Percentiles rank a stretch among this genome's conserved stretches.
These are phyloP conservation scores for Urtica urens DNA, from an alignment of 306 rosid genomes.

Conservation along the genomic window DNA sequence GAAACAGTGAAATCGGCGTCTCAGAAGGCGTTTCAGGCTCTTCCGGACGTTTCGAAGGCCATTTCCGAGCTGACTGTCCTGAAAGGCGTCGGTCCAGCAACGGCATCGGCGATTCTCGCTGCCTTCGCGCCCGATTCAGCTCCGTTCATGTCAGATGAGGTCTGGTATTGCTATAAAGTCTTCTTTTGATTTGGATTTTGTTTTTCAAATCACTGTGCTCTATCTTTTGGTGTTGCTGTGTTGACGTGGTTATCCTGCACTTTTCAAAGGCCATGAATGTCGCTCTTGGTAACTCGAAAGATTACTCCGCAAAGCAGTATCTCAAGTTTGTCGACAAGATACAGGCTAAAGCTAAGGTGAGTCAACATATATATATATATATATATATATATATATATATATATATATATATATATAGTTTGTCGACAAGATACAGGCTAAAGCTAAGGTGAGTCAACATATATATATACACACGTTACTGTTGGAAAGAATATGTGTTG, in stretches of 20 bases:
- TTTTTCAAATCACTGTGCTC: neutral
- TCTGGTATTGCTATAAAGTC: conserved; percentile 1
- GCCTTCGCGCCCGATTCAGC: conserved; percentile 58
- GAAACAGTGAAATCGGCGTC: conserved; percentile 43
- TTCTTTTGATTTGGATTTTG: neutral
- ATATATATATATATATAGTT: conserved; percentile 53
- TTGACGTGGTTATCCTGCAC: neutral
- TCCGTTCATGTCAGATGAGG: conserved; percentile 97
- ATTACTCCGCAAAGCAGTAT: conserved; percentile 79
- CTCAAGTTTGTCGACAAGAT: conserved; percentile 40
- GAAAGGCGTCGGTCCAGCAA: conserved; percentile 87
- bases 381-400: no score
- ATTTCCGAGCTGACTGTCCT: conserved; percentile 55
- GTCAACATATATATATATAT: no score
- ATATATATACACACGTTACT: no score
- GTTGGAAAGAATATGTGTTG: no score
- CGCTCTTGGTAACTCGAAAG: conserved; percentile 67
- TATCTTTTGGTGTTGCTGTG: neutral
- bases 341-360: conserved; percentile 66
- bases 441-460: conserved; percentile 65
- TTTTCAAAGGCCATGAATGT: conserved; percentile 62
- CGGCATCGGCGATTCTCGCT: conserved; percentile 75
- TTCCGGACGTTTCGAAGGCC: conserved; percentile 63
- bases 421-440: conserved; percentile 38
- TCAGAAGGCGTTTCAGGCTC: conserved; percentile 48